Base-by-base conservation (phyloP, 2,329 filamentous ascomycete genomes). In the Arthroderma sp. region DNA sequence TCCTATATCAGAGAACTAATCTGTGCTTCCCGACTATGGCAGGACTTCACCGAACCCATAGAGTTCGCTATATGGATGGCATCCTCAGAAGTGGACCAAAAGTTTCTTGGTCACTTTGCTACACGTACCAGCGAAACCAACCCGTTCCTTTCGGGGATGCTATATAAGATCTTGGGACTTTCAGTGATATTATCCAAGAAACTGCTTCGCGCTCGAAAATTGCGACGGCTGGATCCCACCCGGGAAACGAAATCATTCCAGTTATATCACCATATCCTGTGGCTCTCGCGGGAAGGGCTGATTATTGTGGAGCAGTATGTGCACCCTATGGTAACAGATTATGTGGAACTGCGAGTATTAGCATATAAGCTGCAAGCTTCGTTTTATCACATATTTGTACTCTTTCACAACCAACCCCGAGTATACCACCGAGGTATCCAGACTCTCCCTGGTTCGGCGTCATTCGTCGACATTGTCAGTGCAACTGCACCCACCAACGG, bases 21-120 rank as follows among this genome's bases (percentile, higher is more conserved):
- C 19, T 38, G 21, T 53, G 55, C 58, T 55, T 59, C 56, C 49
- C 55, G 25, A 7, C 54, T 61, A 59, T 66, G 61, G 62, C 62
- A 68, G 60, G 60, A 65, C 56, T 64, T 65, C 64, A 67, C 66
- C 52, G 61, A 63, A 28, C 63, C 69, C 44, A 66, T 63, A 21
- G 60, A 66, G 35, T 66, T 73, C 59, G 65, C 64, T 63, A 66
- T 72, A 69, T 74, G 72, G 71, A 98, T 97, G 93, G 93, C 93
- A 75, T 93, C 91, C 69, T 93, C 90, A 60, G 89, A 95, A 74
- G 89, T 97, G 61, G 93, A 98, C 72, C 91, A 95, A 76, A 98
- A 97, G 76, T 95, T 94, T 74, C 80, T 98, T 67, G 90, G 89
- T 74, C 85, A 84, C 68, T 85, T 95, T 69, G 91, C 93, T 70